Percentiles rank a stretch among this genome's conserved stretches.
phyloP scores from a whole-genome alignment of 306 rosid species.

The Lathyrus oleraceus region DNA sequence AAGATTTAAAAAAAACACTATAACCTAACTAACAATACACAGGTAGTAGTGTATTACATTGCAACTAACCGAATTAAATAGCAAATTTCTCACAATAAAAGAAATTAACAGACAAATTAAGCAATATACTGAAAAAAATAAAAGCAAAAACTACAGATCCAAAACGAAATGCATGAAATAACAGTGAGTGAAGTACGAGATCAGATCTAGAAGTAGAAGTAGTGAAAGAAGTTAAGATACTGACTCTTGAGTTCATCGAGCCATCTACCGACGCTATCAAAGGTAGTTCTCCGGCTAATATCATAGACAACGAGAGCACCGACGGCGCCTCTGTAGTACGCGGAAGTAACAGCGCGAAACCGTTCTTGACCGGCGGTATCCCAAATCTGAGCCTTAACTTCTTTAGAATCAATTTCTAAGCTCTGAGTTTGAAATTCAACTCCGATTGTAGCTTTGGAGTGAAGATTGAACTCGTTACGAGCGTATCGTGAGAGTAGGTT shows the following conservation, averaged over 20 bases:
- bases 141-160: neutral
- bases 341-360: conserved; percentile 93
- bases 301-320: conserved; percentile 91
- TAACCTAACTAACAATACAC: neutral
- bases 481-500: conserved; percentile 84
- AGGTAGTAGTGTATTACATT: neutral
- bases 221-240: neutral
- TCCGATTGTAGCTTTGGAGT: conserved; percentile 95
- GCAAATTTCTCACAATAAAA: neutral
- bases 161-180: neutral
- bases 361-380: conserved; percentile 98
- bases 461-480: conserved; percentile 77
- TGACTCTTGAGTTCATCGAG: conserved; percentile 93
- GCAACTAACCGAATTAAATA: neutral
- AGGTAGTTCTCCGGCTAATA: conserved; percentile 79
- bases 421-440: conserved; percentile 93
- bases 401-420: conserved; percentile 77
- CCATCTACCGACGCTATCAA: conserved; percentile 87
- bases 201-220: conserved; percentile 23
- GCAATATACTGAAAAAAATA: neutral
- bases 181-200: neutral
- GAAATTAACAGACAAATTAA: neutral
- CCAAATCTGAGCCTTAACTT: conserved; percentile 98
- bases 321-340: conserved; percentile 90
- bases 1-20: neutral